Base-by-base conservation (phyloP, 2,329 filamentous ascomycete species). In the Curvularia verruculosa region DNA sequence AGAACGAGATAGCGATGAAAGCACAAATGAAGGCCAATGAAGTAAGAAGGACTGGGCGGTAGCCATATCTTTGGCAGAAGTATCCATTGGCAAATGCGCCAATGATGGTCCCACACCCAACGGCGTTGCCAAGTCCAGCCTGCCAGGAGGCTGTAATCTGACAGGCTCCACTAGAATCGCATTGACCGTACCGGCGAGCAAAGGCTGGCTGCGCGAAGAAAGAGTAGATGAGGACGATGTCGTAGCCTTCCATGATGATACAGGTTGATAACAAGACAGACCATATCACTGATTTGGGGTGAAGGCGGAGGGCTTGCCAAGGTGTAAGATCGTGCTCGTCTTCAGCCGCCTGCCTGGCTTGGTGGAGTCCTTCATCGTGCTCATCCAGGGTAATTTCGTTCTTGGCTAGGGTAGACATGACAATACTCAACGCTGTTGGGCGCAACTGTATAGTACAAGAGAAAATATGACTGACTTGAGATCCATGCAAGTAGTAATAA, bases 191-290 rank as follows among this genome's bases (percentile, higher is more conserved):
- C 50, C 73, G 69, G 44, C 65, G 49, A 41, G 77, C 71, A 70
- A 81, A 80, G 15, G 74, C 63, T 29, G 73, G 72, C 36, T 76
- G 76, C 5, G 69, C 79, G 57, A 84, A 92, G 70, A 94, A 91
- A 74, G 90, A 91, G 77, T 87, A 89, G 72, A 94, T 86, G 52
- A 95, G 80, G 65, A 84, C 87, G 59, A 94, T 83, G 72, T 96
- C 91, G 78, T 92, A 95, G 9, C 90, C 91, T 76, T 96, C 91
- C 92, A 96, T 96, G 65, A 86, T 85, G 71, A 96, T 92, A 73
- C 88, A 91, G 0, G 89, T 92, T 5, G 90, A 93, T 73, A 96
- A 90, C 54, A 95, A 80, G 31, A 95, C 70, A 68, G 88, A 91
- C 90, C 90, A 96, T 13, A 80, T 81, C 53, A 94, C 87, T 21